Evolutionary conservation across 345 rosid species (phyloP), one percentile per base, ranked within the genome.

Genomic region (Syzygium jambos): DNA sequence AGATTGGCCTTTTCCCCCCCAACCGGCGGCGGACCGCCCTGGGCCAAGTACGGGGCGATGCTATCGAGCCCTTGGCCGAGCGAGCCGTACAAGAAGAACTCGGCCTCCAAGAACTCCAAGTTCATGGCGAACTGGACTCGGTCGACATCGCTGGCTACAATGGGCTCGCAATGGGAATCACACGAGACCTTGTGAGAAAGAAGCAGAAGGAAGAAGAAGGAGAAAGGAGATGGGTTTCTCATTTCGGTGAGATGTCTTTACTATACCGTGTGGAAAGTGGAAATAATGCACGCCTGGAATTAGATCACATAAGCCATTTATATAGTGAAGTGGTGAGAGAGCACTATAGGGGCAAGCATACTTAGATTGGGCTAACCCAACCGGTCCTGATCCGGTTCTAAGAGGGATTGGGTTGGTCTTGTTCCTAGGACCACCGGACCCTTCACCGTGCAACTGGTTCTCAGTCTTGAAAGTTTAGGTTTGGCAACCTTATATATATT

Each of bases 1-100:
- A 96, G 97, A 51, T 91, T 89, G 51, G 97, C 98, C 90, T 87
- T 92, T 54, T 3, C 84, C 43, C 91, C 91, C 16, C 93, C 92
- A 21, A 82, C 52, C 3, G 93, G 91, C 41, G 91, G 91, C 49
- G 91, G 92, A 6, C 93, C 92, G 1, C 92, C 92, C 2, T 5
- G 10, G 57, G 93, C 86, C 5, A 86, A 86, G 23, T 43, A 46
- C 4, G 93, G 91, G 22, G 61, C 89, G 5, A 86, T 10, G 25
- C 34, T 30, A 78, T 92, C 91, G 9, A 92, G 90, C 5, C 91
- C 93, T 2, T 9, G 2, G 51, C 92, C 91, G 7, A 53, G 56
- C 11, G 92, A 87, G 61, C 92, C 86, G 15, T 4, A 4, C 78
- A 90, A 86, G 89, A 92, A 92, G 86, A 78, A 89, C 85, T 92